phyloP scores from a whole-genome alignment of 371 early-diverging fungal species.

The Saksenaea oblongispora region DNA sequence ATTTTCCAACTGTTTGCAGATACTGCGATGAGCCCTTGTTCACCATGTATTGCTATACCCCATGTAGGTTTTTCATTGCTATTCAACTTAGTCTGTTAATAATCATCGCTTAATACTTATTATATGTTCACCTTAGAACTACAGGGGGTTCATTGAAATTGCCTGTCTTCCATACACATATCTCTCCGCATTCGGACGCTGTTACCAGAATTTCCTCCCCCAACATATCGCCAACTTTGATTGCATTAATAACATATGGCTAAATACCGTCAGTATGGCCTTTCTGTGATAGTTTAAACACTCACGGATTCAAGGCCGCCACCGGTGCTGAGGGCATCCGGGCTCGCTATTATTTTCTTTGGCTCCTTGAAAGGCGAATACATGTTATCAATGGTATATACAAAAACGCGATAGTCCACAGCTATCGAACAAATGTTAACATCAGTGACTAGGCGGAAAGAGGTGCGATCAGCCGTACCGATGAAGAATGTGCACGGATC shows the following conservation, averaged over 20 bases:
- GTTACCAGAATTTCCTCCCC: slow-evolving; percentile 53
- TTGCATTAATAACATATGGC: slow-evolving; percentile 57
- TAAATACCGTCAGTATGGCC: slow-evolving; percentile 1
- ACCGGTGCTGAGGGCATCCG: slow-evolving; percentile 8
- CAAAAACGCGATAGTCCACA: slow-evolving; percentile 29
- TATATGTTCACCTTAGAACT: slow-evolving; percentile 19
- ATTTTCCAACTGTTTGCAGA: slow-evolving; percentile 60
- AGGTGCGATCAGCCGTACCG: slow-evolving; percentile 22
- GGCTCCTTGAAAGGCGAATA: slow-evolving; percentile 22
- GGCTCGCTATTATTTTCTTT: slow-evolving; percentile 14
- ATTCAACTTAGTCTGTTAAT: neutral
- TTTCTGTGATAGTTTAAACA: neutral
- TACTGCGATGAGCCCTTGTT: slow-evolving; percentile 56
- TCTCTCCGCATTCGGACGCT: slow-evolving; percentile 53
- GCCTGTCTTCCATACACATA: slow-evolving; percentile 55
- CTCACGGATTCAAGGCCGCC: slow-evolving; percentile 25
- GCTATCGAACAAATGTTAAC: slow-evolving; percentile 16
- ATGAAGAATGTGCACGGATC: slow-evolving; percentile 42
- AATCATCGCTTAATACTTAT: neutral
- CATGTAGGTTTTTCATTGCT: slow-evolving; percentile 53
- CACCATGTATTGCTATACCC: slow-evolving; percentile 63
- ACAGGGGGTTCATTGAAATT: slow-evolving; percentile 46
- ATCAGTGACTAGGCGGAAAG: neutral
- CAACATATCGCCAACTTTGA: slow-evolving; percentile 47
- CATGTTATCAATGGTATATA: slow-evolving; percentile 21